Evolutionary conservation across 208 protist genomes (phyloP), one percentile per base, ranked within the genome.

Genomic region (Leishmania martiniquensis): DNA sequence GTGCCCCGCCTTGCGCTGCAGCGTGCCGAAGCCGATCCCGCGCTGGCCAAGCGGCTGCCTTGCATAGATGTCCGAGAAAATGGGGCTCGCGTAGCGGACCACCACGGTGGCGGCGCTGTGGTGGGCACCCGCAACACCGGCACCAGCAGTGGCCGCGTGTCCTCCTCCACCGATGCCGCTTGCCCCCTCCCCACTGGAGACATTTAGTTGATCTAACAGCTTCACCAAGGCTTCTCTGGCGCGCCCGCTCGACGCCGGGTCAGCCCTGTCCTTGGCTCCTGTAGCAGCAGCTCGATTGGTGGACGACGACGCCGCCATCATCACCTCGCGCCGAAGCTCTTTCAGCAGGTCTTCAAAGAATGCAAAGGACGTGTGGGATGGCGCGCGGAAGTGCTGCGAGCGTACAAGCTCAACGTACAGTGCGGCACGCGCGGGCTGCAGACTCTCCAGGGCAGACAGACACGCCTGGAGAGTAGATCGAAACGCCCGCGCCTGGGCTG

Each of bases 351-450:
- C 71, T 75, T 95, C 82, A 54, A 93, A 84, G 45, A 93, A 87
- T 34, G 81, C 57, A 2, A 93, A 72, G 2, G 93, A 75, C 0
- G 83, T 72, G 34, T 62, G 76, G 13, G 89, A 88, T 39, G 88
- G 89, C 29, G 67, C 71, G 47, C 49, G 68, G 59, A 88, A 76
- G 71, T 84, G 74, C 74, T 90, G 85, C 66, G 88, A 75, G 37
- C 85, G 81, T 20, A 91, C 75, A 20, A 92, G 74, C 44, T 90
- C 86, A 1, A 88, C 22, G 76, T 95, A 96, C 72, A 87, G 75
- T n/a, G 76, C 65, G 15, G 83, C 83, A 10, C 87, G 80, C 6
- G 84, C 66, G 32, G 80, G 42, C 10, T 88, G 90, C 42, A 96
- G 88, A 12, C 75, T 66, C 80, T 95, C 91, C 79, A 96, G 79